phyloP scores from a whole-genome alignment of 148 eudicot genomes.

The Rhododendron kiyosumense region DNA sequence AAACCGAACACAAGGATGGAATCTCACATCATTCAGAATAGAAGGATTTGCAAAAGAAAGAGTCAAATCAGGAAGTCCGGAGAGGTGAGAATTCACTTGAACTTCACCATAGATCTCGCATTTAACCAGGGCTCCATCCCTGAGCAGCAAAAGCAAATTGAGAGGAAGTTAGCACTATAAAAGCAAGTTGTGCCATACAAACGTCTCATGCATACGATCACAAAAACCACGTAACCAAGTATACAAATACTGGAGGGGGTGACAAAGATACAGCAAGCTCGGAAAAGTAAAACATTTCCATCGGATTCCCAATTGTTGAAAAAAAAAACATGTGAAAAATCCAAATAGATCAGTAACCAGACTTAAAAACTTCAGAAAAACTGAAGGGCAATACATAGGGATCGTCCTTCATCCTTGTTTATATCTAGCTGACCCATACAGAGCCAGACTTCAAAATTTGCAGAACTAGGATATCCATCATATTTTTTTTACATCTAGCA shows the following conservation, averaged over 20 bases:
- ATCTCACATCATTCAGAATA: conserved; percentile 77
- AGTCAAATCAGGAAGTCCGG: conserved; percentile 93
- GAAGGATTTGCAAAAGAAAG: conserved; percentile 82
- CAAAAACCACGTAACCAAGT: background rate
- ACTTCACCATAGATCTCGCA: conserved; percentile 95
- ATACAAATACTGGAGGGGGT: background rate
- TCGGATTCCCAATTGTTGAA: background rate
- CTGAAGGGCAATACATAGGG: background rate
- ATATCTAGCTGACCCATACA: background rate
- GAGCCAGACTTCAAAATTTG: background rate
- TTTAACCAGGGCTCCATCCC: conserved; percentile 86
- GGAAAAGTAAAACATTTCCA: background rate
- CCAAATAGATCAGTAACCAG: background rate
- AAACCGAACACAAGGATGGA: conserved; percentile 94
- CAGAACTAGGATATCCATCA: background rate
- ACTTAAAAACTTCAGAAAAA: background rate
- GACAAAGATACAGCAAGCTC: background rate
- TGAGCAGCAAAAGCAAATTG: conserved; percentile 31
- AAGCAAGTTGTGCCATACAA: background rate
- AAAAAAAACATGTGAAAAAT: background rate
- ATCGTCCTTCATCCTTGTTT: background rate
- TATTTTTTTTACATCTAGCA: no score
- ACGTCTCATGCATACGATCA: background rate
- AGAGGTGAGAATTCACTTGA: conserved; percentile 71
- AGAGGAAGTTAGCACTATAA: conserved; percentile 5